Percentiles rank a stretch among this genome's conserved stretches.
Conservation (phyloP, 2,329 filamentous ascomycete species). For the Cordyceps farinosa region DNA sequence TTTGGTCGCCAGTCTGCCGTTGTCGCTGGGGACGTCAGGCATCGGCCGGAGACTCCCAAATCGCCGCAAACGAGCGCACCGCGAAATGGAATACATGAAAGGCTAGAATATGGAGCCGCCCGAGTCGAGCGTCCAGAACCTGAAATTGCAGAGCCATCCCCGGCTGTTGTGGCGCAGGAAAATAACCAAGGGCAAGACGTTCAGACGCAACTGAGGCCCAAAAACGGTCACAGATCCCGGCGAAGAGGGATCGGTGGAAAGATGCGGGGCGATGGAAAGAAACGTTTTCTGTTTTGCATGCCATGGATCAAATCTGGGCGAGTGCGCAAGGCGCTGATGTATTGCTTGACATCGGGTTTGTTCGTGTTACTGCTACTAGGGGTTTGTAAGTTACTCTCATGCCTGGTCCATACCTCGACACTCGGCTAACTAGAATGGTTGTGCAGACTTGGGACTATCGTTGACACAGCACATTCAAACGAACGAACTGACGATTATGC, state of each 20-base stretch:
- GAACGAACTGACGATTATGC: constrained; percentile 72
- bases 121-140: not conserved
- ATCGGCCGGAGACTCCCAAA: constrained; percentile 24
- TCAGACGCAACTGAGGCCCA: not conserved
- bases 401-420: not conserved
- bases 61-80: constrained; percentile 3
- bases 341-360: constrained; percentile 62
- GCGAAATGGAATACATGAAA: not conserved
- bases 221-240: not conserved
- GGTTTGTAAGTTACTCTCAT: constrained; percentile 55
- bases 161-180: not conserved
- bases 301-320: constrained; percentile 53
- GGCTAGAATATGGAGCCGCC: constrained; percentile 20
- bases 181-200: not conserved
- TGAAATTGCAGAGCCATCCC: not conserved
- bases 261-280: constrained; percentile 19
- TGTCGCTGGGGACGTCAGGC: constrained; percentile 21
- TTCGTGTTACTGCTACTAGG: constrained; percentile 57
- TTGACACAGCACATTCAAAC: constrained; percentile 61
- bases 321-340: constrained; percentile 53
- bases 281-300: constrained; percentile 51
- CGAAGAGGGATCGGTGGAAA: not conserved
- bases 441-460: constrained; percentile 67
- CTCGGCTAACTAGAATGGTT: not conserved
- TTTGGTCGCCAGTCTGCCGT: not conserved